Evolutionary conservation across 192 early-diverging fungal genomes (phyloP).

Genomic region (Entophlyctis luteolus): DNA sequence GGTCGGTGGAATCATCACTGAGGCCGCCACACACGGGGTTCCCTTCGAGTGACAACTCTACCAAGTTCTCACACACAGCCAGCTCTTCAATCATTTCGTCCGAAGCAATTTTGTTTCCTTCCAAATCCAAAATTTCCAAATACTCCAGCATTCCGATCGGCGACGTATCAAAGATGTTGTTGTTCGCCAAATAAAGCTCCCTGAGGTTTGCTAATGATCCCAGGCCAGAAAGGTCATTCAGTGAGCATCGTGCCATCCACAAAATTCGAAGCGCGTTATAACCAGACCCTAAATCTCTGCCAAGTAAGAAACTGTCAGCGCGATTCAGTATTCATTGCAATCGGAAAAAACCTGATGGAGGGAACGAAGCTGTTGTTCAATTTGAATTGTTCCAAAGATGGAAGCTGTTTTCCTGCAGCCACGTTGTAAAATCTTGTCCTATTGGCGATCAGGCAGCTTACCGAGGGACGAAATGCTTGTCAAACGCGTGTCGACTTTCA

Average conservation of each 20-base stretch:
- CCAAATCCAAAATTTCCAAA: constrained; percentile 44
- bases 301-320: neutral
- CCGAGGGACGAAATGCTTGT: constrained; percentile 31
- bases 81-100: constrained; percentile 44
- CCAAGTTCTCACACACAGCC: constrained; percentile 30
- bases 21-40: constrained; percentile 31
- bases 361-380: constrained; percentile 45
- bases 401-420: constrained; percentile 29
- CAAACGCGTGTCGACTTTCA: constrained; percentile 40
- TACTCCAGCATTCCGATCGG: constrained; percentile 38
- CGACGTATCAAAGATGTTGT: constrained; percentile 38
- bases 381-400: constrained; percentile 37
- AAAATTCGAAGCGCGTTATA: constrained; percentile 38
- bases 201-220: constrained; percentile 16
- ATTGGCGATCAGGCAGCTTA: constrained; percentile 11
- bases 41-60: constrained; percentile 30
- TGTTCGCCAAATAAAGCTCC: constrained; percentile 47
- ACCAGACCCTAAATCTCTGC: constrained; percentile 47
- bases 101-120: constrained; percentile 40
- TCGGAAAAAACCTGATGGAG: constrained; percentile 28
- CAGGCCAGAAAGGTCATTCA: constrained; percentile 38
- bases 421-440: neutral
- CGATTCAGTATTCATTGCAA: neutral
- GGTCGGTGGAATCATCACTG: too few relatives aligned
- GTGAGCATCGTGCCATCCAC: constrained; percentile 43